phyloP scores from a whole-genome alignment of 1,139 yeast species.

The Kurtzmaniella quercitrusa region DNA sequence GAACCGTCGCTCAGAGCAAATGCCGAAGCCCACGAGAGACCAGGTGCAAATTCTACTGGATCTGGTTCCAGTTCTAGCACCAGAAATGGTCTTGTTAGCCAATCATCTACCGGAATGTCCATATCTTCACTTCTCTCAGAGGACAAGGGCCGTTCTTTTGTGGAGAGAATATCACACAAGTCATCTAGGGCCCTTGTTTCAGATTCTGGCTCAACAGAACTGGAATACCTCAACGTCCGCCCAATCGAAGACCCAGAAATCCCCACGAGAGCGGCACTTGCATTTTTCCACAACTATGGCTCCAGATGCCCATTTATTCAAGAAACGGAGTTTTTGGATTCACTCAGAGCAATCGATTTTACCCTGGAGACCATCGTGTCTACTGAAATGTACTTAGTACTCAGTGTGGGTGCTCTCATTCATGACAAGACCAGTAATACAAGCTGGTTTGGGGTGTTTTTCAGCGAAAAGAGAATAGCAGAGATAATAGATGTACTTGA shows the following conservation, averaged over 20 bases:
- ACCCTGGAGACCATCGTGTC: conserved; percentile 33
- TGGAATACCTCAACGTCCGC: conserved; percentile 36
- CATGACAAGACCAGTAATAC: conserved; percentile 26
- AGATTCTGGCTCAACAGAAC: conserved; percentile 17
- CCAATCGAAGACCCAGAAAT: conserved; percentile 24
- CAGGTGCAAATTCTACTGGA: not conserved
- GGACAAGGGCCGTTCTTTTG: conserved; percentile 7
- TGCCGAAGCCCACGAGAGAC: not conserved
- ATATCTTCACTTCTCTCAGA: conserved; percentile 12
- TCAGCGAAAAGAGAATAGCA: conserved; percentile 29
- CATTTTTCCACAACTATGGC: conserved; percentile 36
- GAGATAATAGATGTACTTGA: conserved; percentile 32
- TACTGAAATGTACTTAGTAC: conserved; percentile 33
- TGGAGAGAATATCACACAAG: conserved; percentile 8
- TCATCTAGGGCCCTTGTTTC: conserved; percentile 5
- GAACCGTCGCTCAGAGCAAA: not conserved
- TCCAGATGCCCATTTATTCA: conserved; percentile 34
- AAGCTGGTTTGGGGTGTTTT: conserved; percentile 21
- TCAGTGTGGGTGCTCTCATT: conserved; percentile 38
- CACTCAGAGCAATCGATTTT: conserved; percentile 26
- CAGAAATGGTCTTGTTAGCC: not conserved
- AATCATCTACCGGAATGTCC: conserved; percentile 5
- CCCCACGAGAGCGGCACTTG: conserved; percentile 27
- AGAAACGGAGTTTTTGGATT: conserved; percentile 16
- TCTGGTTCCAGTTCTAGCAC: not conserved